These are phyloP conservation scores for Metrosideros polymorpha DNA, from an alignment of 441 rosid genomes.

Conservation along the genomic window DNA sequence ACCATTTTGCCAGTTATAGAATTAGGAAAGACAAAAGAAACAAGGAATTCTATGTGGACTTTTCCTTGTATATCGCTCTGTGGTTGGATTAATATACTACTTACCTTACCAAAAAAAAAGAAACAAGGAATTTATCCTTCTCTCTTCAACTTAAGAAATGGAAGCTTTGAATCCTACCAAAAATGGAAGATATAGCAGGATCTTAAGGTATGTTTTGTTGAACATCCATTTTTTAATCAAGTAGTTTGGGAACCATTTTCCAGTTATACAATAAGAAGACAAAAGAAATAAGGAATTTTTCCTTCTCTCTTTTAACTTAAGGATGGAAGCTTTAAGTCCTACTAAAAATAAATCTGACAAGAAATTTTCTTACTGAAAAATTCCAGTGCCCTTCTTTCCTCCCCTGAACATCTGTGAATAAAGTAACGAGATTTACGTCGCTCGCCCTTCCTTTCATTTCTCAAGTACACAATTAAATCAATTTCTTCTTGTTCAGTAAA, in stretches of 20 bases:
- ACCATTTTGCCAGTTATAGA: neutral
- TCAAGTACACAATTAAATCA: neutral
- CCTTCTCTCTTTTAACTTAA: neutral
- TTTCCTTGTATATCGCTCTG: too few relatives aligned
- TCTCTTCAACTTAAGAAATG: neutral
- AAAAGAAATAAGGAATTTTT: neutral
- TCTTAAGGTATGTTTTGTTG: neutral
- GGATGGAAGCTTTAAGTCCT: neutral
- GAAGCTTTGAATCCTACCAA: neutral
- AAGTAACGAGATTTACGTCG: too few relatives aligned
- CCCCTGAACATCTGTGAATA: too few relatives aligned
- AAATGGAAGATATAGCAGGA: neutral
- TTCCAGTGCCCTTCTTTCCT: neutral
- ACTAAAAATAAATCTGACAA: neutral
- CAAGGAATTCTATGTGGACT: too few relatives aligned
- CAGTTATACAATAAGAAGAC: neutral
- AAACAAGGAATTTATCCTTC: neutral
- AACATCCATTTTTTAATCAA: neutral
- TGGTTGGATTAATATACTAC: too few relatives aligned
- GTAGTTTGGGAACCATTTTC: neutral
- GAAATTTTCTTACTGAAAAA: neutral
- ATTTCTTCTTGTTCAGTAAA: neutral
- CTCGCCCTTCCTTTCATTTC: too few relatives aligned
- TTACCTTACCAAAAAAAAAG: too few relatives aligned
- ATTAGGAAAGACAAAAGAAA: neutral